phyloP scores from a whole-genome alignment of 352 stramenopile genomes.

The Plasmopara viticola region DNA sequence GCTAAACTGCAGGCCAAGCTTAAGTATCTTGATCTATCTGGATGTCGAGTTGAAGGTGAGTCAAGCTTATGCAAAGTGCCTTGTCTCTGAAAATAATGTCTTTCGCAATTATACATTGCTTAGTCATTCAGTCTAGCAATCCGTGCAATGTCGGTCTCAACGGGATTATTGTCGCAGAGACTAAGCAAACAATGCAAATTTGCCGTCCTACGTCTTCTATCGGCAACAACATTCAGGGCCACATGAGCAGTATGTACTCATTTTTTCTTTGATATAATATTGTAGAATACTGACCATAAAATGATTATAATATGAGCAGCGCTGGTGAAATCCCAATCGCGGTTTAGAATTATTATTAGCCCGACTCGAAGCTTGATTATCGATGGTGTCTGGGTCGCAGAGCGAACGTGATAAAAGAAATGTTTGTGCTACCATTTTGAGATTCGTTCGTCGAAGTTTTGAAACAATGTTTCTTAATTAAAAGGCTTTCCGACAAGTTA shows the following conservation, averaged over 20 bases:
- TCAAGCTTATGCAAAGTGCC: not conserved
- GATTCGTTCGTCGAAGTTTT: too few species aligned
- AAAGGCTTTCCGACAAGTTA: too few species aligned
- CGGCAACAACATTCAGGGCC: constrained; percentile 10
- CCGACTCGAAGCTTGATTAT: constrained; percentile 33
- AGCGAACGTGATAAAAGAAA: not conserved
- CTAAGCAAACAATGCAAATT: constrained; percentile 50
- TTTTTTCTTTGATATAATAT: not conserved
- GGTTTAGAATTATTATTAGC: constrained; percentile 36
- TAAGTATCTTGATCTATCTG: constrained; percentile 57
- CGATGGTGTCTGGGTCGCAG: constrained; percentile 41
- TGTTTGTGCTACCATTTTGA: too few species aligned
- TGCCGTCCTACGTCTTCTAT: constrained; percentile 26
- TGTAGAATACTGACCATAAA: not conserved
- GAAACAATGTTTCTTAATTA: too few species aligned
- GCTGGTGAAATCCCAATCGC: constrained; percentile 37
- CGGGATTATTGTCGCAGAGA: constrained; percentile 66
- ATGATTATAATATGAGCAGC: constrained; percentile 19
- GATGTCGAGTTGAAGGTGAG: constrained; percentile 60
- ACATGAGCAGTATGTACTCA: constrained; percentile 48
- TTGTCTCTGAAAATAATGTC: not conserved
- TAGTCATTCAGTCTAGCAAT: constrained; percentile 55
- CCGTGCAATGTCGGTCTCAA: constrained; percentile 42
- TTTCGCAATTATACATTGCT: not conserved
- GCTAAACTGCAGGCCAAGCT: constrained; percentile 45